Evolutionary conservation across 257 asterid genomes (phyloP).

Genomic region (Thymus quinquecostatus): DNA sequence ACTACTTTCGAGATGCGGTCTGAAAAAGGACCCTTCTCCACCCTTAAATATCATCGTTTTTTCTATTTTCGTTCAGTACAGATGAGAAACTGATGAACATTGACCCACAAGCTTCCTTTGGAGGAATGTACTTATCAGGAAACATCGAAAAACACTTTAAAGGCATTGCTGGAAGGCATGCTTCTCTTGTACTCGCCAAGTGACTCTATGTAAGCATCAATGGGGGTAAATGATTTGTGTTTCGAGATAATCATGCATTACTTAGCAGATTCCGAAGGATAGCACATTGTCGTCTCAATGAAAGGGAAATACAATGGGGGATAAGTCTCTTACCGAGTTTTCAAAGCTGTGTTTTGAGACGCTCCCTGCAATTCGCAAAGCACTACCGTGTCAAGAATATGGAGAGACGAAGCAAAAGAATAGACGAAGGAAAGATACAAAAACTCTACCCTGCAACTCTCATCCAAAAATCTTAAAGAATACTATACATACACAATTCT

Average conservation of each 20-base stretch:
- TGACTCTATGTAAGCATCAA: neutral
- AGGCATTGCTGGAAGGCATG: neutral
- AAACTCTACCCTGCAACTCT: neutral
- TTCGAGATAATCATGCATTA: neutral
- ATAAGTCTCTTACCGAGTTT: slow-evolving; percentile 62
- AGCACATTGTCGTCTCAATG: neutral
- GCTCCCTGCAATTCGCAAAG: slow-evolving; percentile 60
- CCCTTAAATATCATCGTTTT: neutral
- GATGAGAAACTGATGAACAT: neutral
- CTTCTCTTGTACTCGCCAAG: neutral
- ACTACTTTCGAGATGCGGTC: too few relatives aligned
- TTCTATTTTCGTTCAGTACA: neutral
- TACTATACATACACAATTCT: too few relatives aligned
- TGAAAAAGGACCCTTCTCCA: neutral
- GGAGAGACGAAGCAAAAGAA: neutral
- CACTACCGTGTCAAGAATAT: slow-evolving; percentile 18
- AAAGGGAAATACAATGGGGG: neutral
- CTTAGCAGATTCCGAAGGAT: neutral
- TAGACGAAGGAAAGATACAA: neutral
- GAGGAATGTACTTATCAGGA: neutral
- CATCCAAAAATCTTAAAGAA: neutral
- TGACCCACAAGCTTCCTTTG: neutral
- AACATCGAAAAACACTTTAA: neutral
- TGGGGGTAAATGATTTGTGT: neutral
- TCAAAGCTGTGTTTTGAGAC: slow-evolving; percentile 56